Evolutionary conservation across 2,329 filamentous ascomycete genomes (phyloP), one percentile per base, ranked within the genome.

Genomic region (Epichloe scottii): DNA sequence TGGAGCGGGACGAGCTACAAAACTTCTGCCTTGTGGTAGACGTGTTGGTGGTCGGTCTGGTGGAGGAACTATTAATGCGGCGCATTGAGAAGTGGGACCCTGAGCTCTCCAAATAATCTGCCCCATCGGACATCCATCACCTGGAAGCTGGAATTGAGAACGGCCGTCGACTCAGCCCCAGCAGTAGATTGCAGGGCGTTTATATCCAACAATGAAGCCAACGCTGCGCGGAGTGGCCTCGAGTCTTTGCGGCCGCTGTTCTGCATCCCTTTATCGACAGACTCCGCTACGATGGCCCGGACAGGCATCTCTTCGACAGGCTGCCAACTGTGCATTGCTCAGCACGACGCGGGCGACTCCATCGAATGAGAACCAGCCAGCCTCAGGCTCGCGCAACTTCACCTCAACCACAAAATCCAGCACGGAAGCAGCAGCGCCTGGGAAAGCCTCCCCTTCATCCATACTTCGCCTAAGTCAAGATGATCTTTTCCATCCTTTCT

Each of bases 401-500:
- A 63, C 62, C 2, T 66, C 65, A 33, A 62, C 59, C 38, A 30
- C 61, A 1, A 58, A 54, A 6, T 48, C 49, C 4, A 56, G 57
- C 12, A 58, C 59, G 2, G 63, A 66, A 51, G 62, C 64, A 35
- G 55, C 58, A 14, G 57, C 62, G 10, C 46, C 57, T n/a, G 58
- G 53, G n/a, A 58, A 58, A 23, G 51, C 52, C 11, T 48, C 60
- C 6, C 51, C 59, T 11, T 33, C 61, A 1, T 50, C 64, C 8
- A 57, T 58, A 17, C 53, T 64, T 23, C 63, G 60, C 45, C 75
- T 95, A 26, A 74, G 74, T 56, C 76, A 82, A 48, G 82, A 94
- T 69, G 85, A 96, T 64, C 83, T 98, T 51, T 98, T 97, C 74
- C 91, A 98, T 68, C 82, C 88, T 10, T 95, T 93, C 67, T 87